Percentiles rank a stretch among this genome's conserved stretches.
phyloP scores from a whole-genome alignment of 331 rosid species.

The Pyracantha coccinea region DNA sequence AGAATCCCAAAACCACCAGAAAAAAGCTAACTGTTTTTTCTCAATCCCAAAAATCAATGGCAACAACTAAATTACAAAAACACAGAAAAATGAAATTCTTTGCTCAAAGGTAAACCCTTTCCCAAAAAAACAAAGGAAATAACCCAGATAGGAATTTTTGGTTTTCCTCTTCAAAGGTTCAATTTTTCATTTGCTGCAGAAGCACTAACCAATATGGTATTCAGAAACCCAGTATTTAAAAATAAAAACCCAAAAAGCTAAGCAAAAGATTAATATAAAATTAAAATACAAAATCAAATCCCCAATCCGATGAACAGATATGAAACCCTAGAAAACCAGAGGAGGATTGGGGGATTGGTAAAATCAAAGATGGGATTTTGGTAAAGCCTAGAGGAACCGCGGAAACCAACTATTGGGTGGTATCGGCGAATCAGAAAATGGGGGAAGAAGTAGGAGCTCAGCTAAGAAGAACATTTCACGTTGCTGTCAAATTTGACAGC shows the following conservation, averaged over 20 bases:
- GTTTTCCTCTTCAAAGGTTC: no score
- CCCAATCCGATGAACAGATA: constrained; percentile 15
- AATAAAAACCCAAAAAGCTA: constrained; percentile 13
- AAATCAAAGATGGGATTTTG: constrained; percentile 13
- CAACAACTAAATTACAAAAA: background rate
- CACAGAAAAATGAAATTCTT: background rate
- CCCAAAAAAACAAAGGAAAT: background rate
- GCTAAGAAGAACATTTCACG: background rate
- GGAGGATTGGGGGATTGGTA: background rate
- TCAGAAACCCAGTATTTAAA: background rate
- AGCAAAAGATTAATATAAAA: no score
- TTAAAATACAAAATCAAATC: constrained; percentile 8
- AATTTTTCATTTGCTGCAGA: constrained; percentile 2
- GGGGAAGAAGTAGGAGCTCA: constrained; percentile 16
- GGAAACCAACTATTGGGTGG: constrained; percentile 36
- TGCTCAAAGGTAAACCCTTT: constrained; percentile 12
- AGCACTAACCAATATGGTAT: background rate
- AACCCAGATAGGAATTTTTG: constrained; percentile 9
- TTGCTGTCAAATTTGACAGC: no score
- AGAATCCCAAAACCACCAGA: constrained; percentile 6
- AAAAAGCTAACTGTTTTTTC: background rate
- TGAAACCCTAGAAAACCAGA: constrained; percentile 34
- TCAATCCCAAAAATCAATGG: constrained; percentile 3
- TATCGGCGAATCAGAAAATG: constrained; percentile 40
- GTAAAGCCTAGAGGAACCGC: constrained; percentile 33